A percentile compares a stretch with the other conserved stretches of the same genome.
Conservation (phyloP, 2,329 filamentous ascomycete genomes). For the Fusarium sp. region DNA sequence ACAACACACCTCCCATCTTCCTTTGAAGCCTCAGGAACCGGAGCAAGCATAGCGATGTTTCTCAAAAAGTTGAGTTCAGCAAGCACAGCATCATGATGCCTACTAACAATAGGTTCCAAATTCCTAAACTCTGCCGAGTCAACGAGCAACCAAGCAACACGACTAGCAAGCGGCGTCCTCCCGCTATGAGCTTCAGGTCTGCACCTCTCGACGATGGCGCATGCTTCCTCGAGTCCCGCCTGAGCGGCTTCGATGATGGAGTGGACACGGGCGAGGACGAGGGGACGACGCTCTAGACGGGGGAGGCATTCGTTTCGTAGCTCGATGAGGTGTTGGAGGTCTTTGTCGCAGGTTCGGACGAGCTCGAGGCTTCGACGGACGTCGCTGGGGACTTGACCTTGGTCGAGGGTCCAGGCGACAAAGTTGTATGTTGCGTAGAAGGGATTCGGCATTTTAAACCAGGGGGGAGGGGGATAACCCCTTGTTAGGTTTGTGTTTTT, state of each 20-base stretch:
- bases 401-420: slow-evolving; percentile 31
- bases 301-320: slow-evolving; percentile 42
- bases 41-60: slow-evolving; percentile 29
- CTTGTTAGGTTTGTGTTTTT: not conserved
- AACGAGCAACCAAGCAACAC: slow-evolving; percentile 40
- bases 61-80: slow-evolving; percentile 44
- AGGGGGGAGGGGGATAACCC: not conserved
- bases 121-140: slow-evolving; percentile 40
- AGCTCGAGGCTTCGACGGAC: slow-evolving; percentile 46
- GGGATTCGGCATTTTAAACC: slow-evolving; percentile 18
- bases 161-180: slow-evolving; percentile 29
- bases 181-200: slow-evolving; percentile 35
- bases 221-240: slow-evolving; percentile 41
- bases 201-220: slow-evolving; percentile 45
- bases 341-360: slow-evolving; percentile 45
- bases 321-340: slow-evolving; percentile 48
- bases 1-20: not conserved
- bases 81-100: slow-evolving; percentile 44
- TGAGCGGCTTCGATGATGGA: slow-evolving; percentile 44
- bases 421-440: slow-evolving; percentile 25
- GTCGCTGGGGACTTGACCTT: slow-evolving; percentile 41
- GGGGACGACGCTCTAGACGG: slow-evolving; percentile 37
- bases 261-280: slow-evolving; percentile 43
- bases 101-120: slow-evolving; percentile 42
- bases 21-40: not conserved